Conservation (phyloP, 164 flowering plant genomes). For the Liriodendron chinense region DNA sequence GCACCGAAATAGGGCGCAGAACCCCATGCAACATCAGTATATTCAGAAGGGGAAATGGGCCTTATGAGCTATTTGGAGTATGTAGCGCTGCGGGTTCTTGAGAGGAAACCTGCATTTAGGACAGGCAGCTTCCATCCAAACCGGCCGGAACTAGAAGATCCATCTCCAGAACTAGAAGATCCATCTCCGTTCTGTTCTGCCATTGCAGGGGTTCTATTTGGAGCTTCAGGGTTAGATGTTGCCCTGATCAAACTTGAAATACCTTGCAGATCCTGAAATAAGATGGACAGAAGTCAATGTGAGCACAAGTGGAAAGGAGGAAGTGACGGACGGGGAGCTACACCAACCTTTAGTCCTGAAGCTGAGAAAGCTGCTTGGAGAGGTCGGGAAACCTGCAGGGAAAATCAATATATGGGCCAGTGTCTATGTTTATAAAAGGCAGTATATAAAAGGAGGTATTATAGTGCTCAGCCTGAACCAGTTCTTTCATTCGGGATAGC, state of each 20-base stretch:
- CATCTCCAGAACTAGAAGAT: slow-evolving; percentile 29
- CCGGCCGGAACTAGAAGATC: slow-evolving; percentile 30
- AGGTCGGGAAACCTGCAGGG: slow-evolving; percentile 25
- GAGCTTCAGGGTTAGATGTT: slow-evolving; percentile 13
- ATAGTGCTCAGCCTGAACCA: no score
- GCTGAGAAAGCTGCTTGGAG: slow-evolving; percentile 23
- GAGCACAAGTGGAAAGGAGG: no score
- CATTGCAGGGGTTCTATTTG: slow-evolving; percentile 15
- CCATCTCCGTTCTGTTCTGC: slow-evolving; percentile 27
- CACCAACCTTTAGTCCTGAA: slow-evolving; percentile 38
- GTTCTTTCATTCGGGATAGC: not conserved
- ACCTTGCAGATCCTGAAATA: slow-evolving; percentile 33
- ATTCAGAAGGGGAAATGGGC: no score
- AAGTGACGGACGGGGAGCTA: not conserved
- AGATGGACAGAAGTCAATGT: not conserved
- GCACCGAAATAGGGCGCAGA: not conserved
- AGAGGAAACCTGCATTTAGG: slow-evolving; percentile 26
- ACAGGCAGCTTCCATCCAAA: slow-evolving; percentile 26
- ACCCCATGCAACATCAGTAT: slow-evolving; percentile 10
- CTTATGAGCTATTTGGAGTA: slow-evolving; percentile 19
- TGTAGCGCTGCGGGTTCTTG: slow-evolving; percentile 45
- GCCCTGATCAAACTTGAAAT: slow-evolving; percentile 21
- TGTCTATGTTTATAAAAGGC: no score
- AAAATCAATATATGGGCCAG: not conserved
- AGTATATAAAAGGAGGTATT: no score